Base-by-base conservation (phyloP, 345 rosid genomes). In the Salix viminalis region DNA sequence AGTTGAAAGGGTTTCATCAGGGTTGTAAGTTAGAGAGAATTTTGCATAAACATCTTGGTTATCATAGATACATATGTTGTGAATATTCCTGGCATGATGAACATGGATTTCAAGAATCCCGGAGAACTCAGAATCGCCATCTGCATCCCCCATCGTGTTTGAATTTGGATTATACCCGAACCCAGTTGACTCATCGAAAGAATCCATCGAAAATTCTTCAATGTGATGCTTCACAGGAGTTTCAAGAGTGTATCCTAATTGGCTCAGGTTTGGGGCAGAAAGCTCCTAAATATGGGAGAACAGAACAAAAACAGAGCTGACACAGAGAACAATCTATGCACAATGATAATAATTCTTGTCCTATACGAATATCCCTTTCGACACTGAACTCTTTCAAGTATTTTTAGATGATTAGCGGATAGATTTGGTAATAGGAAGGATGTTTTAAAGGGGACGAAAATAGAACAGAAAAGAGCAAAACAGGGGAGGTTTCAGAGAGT, bases 41-140 rank as follows among this genome's bases (percentile, higher is more conserved):
- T 96, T 96, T 62, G 97, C 94, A 79, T 91, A 96, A 46, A 96
- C 97, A 75, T 96, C 99, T 83, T 96, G 99, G 75, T 96, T 90
- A 36, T 93, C 94, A 67, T 96, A 96, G 85, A 96, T 93, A 67
- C 99, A 96, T 28, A 96, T 96, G 89, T 96, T 93, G 88, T 96
- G 98, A 69, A 96, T 96, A 82, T 96, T 91, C 86, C 93, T 89
- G 28, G 99, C 99, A 73, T 92, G 89, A 71, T 95, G 97, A 76
- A 95, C 92, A 74, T 76, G 88, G 65, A 95, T 88, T 81, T 91
- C 90, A 30, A 95, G 97, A 70, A 92, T 75, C 6, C 90, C 89
- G 0, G 87, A 87, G 69, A 86, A 84, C 34, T 77, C 88, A 28
- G 89, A 75, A 62, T 82, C 87, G n/a, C 39, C 86, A 32, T 80